Conservation (phyloP, 176 grass and related monocot species). For the Triticum aestivum region IWGSC_CS_RefSeq_v2.1 NC_057801.1:828929160-828929659, state of each 20-base stretch:
- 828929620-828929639: background rate
- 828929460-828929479: background rate
- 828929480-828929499: background rate
- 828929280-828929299: background rate
- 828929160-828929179: background rate
- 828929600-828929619: background rate
- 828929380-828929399: no score
- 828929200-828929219: background rate
- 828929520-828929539: background rate
- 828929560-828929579: background rate
- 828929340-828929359: accelerated
- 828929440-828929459: background rate
- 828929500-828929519: background rate
- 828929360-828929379: background rate
- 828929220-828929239: background rate
- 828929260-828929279: background rate
- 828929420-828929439: background rate
- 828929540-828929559: background rate
- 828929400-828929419: background rate
- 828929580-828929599: background rate
- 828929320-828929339: background rate
- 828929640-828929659: background rate
- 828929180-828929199: background rate
- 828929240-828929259: background rate
- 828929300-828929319: background rate